Evolutionary conservation across 768 basidiomycete species (phyloP).

Genomic region (Leccinum uliginosum): DNA sequence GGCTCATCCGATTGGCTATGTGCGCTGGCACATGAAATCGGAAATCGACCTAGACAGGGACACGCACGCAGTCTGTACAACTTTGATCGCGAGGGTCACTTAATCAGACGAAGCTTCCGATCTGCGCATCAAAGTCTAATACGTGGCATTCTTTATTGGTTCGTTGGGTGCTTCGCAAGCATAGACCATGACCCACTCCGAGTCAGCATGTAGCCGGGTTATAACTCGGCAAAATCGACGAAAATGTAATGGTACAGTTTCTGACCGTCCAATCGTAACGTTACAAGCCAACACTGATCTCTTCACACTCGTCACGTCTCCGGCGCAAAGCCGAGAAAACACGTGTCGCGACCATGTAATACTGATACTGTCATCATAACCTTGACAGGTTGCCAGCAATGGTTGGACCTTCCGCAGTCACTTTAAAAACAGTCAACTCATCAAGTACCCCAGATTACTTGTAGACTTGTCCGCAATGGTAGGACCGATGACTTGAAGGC

Average conservation of each 20-base stretch:
- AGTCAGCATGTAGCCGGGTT: too few species aligned
- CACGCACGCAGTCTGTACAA: not conserved
- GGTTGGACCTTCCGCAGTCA: not conserved
- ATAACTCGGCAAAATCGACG: too few species aligned
- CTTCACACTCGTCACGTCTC: not conserved
- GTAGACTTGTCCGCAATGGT: not conserved
- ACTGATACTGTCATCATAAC: too few species aligned
- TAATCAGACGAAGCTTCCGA: not conserved
- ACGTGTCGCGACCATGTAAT: not conserved
- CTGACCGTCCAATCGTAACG: too few species aligned
- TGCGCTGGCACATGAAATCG: not conserved
- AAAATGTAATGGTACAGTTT: too few species aligned
- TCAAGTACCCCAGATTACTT: not conserved
- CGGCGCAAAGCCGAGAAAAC: not conserved
- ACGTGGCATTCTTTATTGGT: not conserved
- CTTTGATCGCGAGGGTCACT: not conserved
- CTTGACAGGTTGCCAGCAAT: not conserved
- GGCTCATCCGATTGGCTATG: conserved; percentile 8
- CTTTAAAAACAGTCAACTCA: too few species aligned
- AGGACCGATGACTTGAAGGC: not conserved
- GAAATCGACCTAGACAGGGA: not conserved
- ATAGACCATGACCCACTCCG: too few species aligned
- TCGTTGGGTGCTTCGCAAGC: not conserved
- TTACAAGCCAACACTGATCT: too few species aligned
- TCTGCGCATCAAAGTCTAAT: not conserved